These are phyloP conservation scores for Paspalum notatum DNA, from an alignment of 176 grass and related monocot genomes.

Conservation along the genomic window DNA sequence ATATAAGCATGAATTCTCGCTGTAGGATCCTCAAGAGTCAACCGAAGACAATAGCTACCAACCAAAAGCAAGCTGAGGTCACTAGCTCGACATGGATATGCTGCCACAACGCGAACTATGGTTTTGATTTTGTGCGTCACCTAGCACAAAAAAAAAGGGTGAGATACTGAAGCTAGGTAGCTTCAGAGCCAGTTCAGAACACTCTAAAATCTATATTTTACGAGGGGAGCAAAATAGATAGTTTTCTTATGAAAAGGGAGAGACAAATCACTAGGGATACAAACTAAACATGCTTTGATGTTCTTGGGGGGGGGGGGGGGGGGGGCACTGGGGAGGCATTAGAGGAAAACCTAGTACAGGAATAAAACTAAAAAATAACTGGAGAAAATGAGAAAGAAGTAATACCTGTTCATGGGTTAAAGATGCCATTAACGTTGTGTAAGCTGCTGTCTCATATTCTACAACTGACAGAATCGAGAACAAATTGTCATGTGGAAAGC, in stretches of 20 bases:
- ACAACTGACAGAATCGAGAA: slow-evolving; percentile 52
- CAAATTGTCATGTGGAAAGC: slow-evolving; percentile 19
- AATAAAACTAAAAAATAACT: slow-evolving; percentile 26
- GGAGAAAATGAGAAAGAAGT: slow-evolving; percentile 28
- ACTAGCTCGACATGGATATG: slow-evolving; percentile 53
- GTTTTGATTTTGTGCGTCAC: slow-evolving; percentile 67
- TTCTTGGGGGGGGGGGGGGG: not conserved
- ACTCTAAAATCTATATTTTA: not conserved
- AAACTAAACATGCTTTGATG: slow-evolving; percentile 4
- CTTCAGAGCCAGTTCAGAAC: not conserved
- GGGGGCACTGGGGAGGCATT: not conserved
- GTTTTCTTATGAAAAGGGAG: not conserved
- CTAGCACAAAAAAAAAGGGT: slow-evolving; percentile 45
- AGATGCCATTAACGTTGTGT: slow-evolving; percentile 73
- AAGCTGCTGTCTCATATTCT: slow-evolving; percentile 37
- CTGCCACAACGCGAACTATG: slow-evolving; percentile 67
- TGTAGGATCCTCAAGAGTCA: slow-evolving; percentile 88
- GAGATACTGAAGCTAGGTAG: not conserved
- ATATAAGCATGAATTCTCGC: slow-evolving; percentile 77
- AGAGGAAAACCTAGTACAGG: not conserved
- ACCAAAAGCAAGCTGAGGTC: slow-evolving; percentile 44
- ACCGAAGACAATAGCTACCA: slow-evolving; percentile 38
- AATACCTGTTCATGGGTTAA: slow-evolving; percentile 65
- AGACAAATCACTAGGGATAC: not conserved
- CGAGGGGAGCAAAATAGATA: not conserved